Conservation (phyloP, 148 eudicot genomes). For the Cornus controversa region DNA sequence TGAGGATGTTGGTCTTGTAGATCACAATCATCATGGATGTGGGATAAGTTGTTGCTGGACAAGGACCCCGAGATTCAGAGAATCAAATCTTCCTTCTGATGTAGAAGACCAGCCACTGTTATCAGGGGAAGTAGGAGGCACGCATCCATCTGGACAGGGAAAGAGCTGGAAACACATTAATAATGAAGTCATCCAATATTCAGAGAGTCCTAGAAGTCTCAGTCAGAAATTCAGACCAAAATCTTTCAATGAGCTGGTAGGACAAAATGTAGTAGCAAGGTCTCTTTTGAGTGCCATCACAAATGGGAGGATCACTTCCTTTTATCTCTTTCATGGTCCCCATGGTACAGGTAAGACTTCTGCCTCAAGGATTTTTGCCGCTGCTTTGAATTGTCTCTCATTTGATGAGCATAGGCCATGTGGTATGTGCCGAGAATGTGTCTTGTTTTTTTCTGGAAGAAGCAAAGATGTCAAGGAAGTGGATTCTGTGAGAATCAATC, state of each 20-base stretch:
- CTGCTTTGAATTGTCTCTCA: conserved; percentile 86
- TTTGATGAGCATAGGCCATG: conserved; percentile 60
- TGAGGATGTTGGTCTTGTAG: conserved; percentile 50
- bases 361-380: conserved; percentile 87
- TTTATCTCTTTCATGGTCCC: conserved; percentile 89
- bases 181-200: conserved; percentile 35
- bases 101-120: conserved; percentile 66
- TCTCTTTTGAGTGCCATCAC: conserved; percentile 75
- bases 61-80: conserved; percentile 60
- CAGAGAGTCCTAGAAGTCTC: conserved; percentile 71
- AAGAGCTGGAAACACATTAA: conserved; percentile 40
- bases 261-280: conserved; percentile 61
- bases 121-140: conserved; percentile 43
- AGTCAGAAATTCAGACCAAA: conserved; percentile 80
- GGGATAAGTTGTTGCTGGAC: conserved; percentile 87
- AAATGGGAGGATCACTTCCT: conserved; percentile 54
- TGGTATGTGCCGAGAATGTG: conserved; percentile 80
- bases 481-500: conserved; percentile 75
- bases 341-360: conserved; percentile 92
- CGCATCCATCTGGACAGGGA: conserved; percentile 36
- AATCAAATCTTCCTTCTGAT: conserved; percentile 40
- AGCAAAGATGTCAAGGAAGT: conserved; percentile 83
- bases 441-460: conserved; percentile 72
- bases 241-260: conserved; percentile 71
- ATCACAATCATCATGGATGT: conserved; percentile 55